Base-by-base conservation (phyloP, 2,329 filamentous ascomycete genomes). In the Ceratocystis ficicola region DNA sequence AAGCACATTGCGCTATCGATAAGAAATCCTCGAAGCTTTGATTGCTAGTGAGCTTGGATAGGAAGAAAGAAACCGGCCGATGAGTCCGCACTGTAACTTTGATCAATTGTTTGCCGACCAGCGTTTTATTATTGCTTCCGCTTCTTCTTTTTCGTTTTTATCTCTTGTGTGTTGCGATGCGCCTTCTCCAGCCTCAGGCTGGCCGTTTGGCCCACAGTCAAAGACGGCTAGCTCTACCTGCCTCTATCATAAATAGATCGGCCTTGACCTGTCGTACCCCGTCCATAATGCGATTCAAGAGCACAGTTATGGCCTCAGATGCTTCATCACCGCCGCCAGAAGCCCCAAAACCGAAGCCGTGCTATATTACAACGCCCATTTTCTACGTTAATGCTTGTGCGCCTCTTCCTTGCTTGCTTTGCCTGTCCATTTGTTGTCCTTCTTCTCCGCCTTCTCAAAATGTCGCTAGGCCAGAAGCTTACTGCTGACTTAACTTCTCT, bases 361-460 rank as follows among this genome's bases (percentile, higher is more conserved):
- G 87, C 78, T 99, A 97, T 79, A 81, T 96, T 72, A 97, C 94
- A 4, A 95, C 91, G 7, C 94, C 94, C 1, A 99, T 99, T 67
- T 99, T 97, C 79, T 99, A 99, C 76, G 94, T 99, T 78, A 99
- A 99, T 82, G 90, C 92, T 65, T 86, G 90, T 92, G 78, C 70
- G 65, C 28, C 41, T n/a, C 28, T 20, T 17, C 28, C 12, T 17
- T 46, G 61, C 28, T 10, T 12, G 44, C 46, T 67, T 5, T n/a
- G 46, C 32, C 62, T 1, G n/a, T 12, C 12, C 22, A 17, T 22
- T 15, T 25, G 22, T 25, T 22, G 5, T 55, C 8, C 22, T 15
- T 25, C 50, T 25, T 3, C 30, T 15, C 28, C 8, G 10, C 22
- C 28, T n/a, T 25, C 10, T 57, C 52, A 17, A 6, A 28, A 12